Evolutionary conservation across 2,329 filamentous ascomycete genomes (phyloP), one percentile per base, ranked within the genome.

Genomic region (Fusarium dlaminii): DNA sequence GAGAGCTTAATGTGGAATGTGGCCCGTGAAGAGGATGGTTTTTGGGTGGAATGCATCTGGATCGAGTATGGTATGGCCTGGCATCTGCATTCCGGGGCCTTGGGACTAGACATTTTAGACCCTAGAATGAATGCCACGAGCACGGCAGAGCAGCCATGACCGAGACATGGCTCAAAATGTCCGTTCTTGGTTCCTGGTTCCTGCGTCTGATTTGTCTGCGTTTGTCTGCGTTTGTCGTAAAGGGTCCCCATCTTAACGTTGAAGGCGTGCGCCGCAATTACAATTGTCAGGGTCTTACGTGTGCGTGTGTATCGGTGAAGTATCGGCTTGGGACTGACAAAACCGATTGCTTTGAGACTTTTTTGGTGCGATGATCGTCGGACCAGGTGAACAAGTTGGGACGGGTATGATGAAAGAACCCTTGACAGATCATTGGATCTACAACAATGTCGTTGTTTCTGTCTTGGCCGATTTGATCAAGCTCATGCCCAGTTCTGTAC

Each of bases 1-100:
- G 40, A 63, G 64, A 73, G 72, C 60, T 52, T 54, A 63, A 60
- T 45, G 22, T 65, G 72, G 72, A 74, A 74, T 74, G 72, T 74
- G 72, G 68, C 42, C 52, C 60, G 17, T 60, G 59, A 15, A 56
- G 42, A 63, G 42, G 30, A 46, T 45, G 52, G 55, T 34, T 75
- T 75, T 62, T 40, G 56, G 27, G 65, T 73, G 72, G 72, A 74
- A 74, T 74, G 72, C 45, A 42, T 30, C 56, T 73, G 59, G 36
- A 63, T 74, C 37, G 29, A 70, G 72, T 66, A 54, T 70, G 42
- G 72, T 42, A 48, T 72, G 49, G 56, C 27, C 55, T 56, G 17
- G 29, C 46, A 49, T 74, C 30, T 63, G 49, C 72, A 74, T 75
- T 74, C 72, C 72, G 69, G 39, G 42, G 34, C 20, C 36, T 27